phyloP scores from a whole-genome alignment of 2,329 filamentous ascomycete species.

The Lithohypha guttulata region DNA sequence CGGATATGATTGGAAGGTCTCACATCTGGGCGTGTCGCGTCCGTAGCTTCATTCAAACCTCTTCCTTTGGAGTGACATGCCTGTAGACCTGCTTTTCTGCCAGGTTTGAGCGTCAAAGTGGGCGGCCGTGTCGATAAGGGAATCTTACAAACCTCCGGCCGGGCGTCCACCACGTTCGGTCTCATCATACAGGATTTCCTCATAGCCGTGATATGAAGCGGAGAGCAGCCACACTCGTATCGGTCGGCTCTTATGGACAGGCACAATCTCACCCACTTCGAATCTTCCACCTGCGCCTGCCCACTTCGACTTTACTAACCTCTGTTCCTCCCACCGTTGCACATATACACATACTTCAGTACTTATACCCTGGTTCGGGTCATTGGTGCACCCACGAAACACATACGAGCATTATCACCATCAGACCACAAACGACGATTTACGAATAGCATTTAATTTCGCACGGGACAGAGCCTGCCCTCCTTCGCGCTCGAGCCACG shows the following conservation, averaged over 20 bases:
- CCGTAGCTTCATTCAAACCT: slow-evolving; percentile 2
- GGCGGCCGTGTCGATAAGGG: slow-evolving; percentile 1
- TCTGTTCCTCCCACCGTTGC: neutral
- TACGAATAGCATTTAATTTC: too few relatives aligned
- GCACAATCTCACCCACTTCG: neutral
- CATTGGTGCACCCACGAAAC: too few relatives aligned
- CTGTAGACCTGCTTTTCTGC: slow-evolving; percentile 1
- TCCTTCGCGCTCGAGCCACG: slow-evolving; percentile 10
- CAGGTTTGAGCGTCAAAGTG: too few relatives aligned
- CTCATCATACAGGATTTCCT: too few relatives aligned
- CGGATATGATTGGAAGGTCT: neutral
- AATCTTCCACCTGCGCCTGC: neutral
- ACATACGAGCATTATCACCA: neutral
- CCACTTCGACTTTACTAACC: neutral
- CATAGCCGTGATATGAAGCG: too few relatives aligned
- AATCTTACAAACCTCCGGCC: neutral
- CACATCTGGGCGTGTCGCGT: slow-evolving; percentile 6
- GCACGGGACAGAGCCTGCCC: slow-evolving; percentile 7
- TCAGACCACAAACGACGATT: neutral
- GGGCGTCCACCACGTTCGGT: too few relatives aligned
- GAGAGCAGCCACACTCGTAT: too few relatives aligned
- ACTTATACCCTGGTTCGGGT: too few relatives aligned
- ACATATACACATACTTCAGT: too few relatives aligned
- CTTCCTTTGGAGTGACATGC: too few relatives aligned
- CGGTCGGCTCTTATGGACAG: too few relatives aligned